Base-by-base conservation (phyloP, 768 basidiomycete species). In the Amanita fuliginea region DNA sequence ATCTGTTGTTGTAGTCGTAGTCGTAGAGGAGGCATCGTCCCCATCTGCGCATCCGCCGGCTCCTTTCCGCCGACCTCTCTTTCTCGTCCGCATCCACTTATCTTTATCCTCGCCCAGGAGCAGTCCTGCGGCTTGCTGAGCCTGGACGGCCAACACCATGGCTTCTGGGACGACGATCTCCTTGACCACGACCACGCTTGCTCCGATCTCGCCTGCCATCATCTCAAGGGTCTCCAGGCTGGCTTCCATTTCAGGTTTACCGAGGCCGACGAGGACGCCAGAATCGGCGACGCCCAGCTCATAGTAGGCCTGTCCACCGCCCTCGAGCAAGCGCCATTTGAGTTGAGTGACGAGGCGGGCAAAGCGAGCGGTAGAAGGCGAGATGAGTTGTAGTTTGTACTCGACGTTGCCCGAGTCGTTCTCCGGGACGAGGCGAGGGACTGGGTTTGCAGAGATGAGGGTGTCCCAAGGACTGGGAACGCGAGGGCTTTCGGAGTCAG, bases 171-270 rank as follows among this genome's bases (percentile, higher is more conserved):
- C 80, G 56, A 86, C 84, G 24, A 95, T 80, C 60, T 93, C 89
- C 66, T 89, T 90, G 13, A 93, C 84, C 24, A 96, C 80, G 42
- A 93, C 81, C 49, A 96, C 90, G 21, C 87, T 88, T 0, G 90
- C 94, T 1, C 91, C 92, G 35, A 97, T 85, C 60, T 95, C 92
- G 21, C 83, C 81, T 0, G 93, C 92, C 94, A 98, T 98, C 71
- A 80, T 81, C 61, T 88, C 88, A 11, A 98, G 77, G 0, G 93
- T 95, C 57, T 83, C 81, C 34, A 98, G 67, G 2, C 86, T 90
- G 56, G 76, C 75, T 51, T 87, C 85, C 55, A 98, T 78, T 62
- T 94, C 85, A 2, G 65, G 63, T 53, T 77, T 70, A 3, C 76
- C 70, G 4, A 97, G 75, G 1, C 94, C 94, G 45, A 96, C 75